Percentiles rank a stretch among this genome's conserved stretches.
phyloP scores from a whole-genome alignment of 73 alveolate genomes.

The Tetrahymena borealis region DNA sequence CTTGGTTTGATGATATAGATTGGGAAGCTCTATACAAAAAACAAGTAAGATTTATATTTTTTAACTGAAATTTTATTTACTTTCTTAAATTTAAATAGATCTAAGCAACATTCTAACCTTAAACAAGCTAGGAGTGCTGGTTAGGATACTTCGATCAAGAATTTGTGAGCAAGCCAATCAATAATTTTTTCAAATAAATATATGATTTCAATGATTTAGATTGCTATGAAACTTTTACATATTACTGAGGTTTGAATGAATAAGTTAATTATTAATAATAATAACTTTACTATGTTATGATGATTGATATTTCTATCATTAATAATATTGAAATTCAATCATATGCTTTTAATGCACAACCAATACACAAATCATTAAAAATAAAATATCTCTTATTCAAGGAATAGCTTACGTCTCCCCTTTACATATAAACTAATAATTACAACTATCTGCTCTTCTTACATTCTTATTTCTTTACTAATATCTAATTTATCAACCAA shows the following conservation, averaged over 20 bases:
- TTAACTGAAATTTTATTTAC: neutral
- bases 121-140: neutral
- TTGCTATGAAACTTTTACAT: neutral
- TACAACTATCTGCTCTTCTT: too few relatives aligned
- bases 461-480: too few relatives aligned
- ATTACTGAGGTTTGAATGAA: neutral
- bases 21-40: conserved; percentile 79
- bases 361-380: too few relatives aligned
- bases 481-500: too few relatives aligned
- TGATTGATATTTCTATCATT: too few relatives aligned
- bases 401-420: too few relatives aligned
- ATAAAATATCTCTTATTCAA: too few relatives aligned
- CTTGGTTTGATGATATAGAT: conserved; percentile 71
- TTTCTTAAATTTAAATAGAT: neutral
- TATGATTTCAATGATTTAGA: neutral
- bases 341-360: too few relatives aligned
- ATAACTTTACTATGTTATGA: too few relatives aligned
- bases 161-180: neutral
- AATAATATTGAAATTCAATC: too few relatives aligned
- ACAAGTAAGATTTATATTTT: conserved; percentile 28
- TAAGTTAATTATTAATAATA: too few relatives aligned
- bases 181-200: neutral
- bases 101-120: neutral
- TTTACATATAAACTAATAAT: too few relatives aligned
- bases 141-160: neutral